Percentiles rank a stretch among this genome's conserved stretches.
These are phyloP conservation scores for Grigorovia jiainica DNA, from an alignment of 805 yeast species.

Conservation along the genomic window DNA sequence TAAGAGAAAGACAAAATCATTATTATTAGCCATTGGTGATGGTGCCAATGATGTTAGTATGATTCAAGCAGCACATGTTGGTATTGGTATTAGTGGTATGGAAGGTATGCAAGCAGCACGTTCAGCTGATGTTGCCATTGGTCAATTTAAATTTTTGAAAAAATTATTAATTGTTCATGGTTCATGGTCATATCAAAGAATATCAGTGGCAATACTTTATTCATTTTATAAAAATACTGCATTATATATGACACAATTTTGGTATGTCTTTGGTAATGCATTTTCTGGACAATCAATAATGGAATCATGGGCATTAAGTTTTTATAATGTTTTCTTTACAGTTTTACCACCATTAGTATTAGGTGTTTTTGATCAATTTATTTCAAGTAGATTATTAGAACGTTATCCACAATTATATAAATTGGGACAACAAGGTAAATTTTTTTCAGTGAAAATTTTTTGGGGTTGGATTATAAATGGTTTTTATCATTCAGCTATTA, in stretches of 20 bases:
- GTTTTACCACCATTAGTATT: conserved; percentile 92
- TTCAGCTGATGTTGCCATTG: conserved; percentile 94
- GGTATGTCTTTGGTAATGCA: conserved; percentile 90
- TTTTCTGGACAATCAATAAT: conserved; percentile 92
- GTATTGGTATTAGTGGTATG: conserved; percentile 98
- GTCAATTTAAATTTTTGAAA: conserved; percentile 81
- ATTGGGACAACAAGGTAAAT: conserved; percentile 79
- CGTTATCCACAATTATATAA: conserved; percentile 89
- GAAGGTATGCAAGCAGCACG: conserved; percentile 99
- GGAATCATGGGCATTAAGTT: conserved; percentile 97
- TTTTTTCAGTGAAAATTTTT: conserved; percentile 82
- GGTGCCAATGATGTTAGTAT: conserved; percentile 98
- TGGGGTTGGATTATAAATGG: conserved; percentile 98
- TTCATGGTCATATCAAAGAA: conserved; percentile 93
- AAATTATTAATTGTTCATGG: conserved; percentile 89
- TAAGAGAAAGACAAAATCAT: conserved; percentile 63
- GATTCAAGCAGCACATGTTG: conserved; percentile 99
- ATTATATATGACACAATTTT: conserved; percentile 93
- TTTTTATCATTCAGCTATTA: conserved; percentile 82
- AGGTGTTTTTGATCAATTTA: conserved; percentile 95
- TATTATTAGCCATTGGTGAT: conserved; percentile 89
- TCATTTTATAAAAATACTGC: conserved; percentile 95
- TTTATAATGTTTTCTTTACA: conserved; percentile 89
- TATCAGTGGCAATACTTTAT: conserved; percentile 84
- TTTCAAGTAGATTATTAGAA: conserved; percentile 78